These are phyloP conservation scores for Phytopythium oedochilum DNA, from an alignment of 352 stramenopile genomes.

Conservation along the genomic window DNA sequence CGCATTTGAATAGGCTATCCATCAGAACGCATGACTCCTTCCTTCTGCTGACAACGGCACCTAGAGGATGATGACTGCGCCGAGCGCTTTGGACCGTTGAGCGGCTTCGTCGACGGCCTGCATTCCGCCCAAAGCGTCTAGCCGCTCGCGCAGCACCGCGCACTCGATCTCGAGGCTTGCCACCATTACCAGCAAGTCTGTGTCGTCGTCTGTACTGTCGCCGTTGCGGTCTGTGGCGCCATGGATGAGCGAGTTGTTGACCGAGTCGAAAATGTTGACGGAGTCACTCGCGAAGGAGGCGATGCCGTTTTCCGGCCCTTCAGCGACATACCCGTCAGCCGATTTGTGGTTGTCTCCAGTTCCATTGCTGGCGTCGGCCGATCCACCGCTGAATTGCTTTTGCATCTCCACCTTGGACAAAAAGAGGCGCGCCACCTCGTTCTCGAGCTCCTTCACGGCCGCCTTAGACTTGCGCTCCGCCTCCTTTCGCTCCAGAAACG, in stretches of 20 bases:
- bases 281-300: not conserved
- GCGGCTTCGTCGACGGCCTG: slow-evolving; percentile 29
- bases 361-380: not conserved
- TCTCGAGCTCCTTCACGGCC: slow-evolving; percentile 47
- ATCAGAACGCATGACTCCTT: too few relatives aligned
- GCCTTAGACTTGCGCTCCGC: slow-evolving; percentile 45
- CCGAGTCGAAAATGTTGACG: slow-evolving; percentile 4
- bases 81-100: slow-evolving; percentile 23
- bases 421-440: slow-evolving; percentile 47
- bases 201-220: slow-evolving; percentile 21
- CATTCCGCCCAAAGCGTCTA: slow-evolving; percentile 32
- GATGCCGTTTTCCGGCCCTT: not conserved
- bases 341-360: not conserved
- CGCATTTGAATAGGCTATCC: not conserved
- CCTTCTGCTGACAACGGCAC: too few relatives aligned
- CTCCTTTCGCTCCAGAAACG: slow-evolving; percentile 50
- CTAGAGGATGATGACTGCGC: slow-evolving; percentile 21
- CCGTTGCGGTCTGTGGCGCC: not conserved
- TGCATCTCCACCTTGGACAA: slow-evolving; percentile 51
- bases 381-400: slow-evolving; percentile 18
- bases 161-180: slow-evolving; percentile 75
- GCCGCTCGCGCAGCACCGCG: slow-evolving; percentile 39
- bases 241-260: slow-evolving; percentile 11
- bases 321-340: not conserved
- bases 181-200: slow-evolving; percentile 40